Evolutionary conservation across 148 eudicot species (phyloP).

Genomic region (Heliosperma pusillum): DNA sequence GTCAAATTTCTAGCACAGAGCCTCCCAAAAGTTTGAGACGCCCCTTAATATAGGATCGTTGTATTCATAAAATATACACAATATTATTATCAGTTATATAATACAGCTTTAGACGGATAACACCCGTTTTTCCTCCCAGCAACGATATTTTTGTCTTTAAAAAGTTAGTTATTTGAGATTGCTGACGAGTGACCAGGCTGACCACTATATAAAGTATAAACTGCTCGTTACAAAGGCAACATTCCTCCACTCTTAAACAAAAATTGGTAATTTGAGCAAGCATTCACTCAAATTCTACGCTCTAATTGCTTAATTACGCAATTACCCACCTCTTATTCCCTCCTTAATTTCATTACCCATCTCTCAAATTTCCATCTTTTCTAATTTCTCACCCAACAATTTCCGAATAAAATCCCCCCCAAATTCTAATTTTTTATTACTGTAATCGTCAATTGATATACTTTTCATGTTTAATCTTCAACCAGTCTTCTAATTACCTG

Average conservation of each 20-base stretch:
- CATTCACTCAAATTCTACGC: background rate
- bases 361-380: background rate
- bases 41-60: too few relatives aligned
- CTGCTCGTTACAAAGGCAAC: too few relatives aligned
- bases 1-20: too few relatives aligned
- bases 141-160: too few relatives aligned
- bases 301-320: background rate
- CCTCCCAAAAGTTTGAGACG: too few relatives aligned
- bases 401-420: background rate
- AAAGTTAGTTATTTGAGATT: too few relatives aligned
- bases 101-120: too few relatives aligned
- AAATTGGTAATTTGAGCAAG: background rate
- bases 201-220: too few relatives aligned
- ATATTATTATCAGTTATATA: too few relatives aligned
- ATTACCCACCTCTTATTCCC: background rate
- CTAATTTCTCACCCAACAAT: background rate
- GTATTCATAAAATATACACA: too few relatives aligned
- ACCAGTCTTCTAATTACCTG: slow-evolving; percentile 15
- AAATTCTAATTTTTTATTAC: slow-evolving; percentile 9
- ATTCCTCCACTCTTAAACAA: background rate
- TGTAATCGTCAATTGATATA: slow-evolving; percentile 12
- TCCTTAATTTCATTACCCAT: slow-evolving; percentile 1
- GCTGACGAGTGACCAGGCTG: too few relatives aligned
- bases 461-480: slow-evolving; percentile 52
- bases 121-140: too few relatives aligned